Percentiles rank a stretch among this genome's conserved stretches.
Conservation (phyloP, 2,329 filamentous ascomycete genomes). For the Capronia epimyces region DNA sequence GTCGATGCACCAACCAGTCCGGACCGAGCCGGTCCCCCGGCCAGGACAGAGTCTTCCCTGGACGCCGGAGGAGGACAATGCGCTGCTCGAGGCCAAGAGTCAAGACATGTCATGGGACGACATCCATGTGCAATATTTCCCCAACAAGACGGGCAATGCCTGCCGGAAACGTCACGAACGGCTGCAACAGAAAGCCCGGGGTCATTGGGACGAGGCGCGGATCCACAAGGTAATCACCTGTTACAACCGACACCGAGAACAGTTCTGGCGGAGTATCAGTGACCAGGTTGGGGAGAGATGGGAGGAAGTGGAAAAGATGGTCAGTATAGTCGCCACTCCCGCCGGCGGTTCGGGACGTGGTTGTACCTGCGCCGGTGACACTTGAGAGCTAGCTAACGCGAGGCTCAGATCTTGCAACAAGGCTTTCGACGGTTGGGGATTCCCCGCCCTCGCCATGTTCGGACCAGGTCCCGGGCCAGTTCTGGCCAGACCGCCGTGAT, state of each 20-base stretch:
- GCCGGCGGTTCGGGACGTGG: no score
- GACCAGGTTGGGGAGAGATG: slow-evolving; percentile 53
- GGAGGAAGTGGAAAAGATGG: slow-evolving; percentile 74
- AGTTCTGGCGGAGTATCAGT: slow-evolving; percentile 75
- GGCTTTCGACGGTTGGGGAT: slow-evolving; percentile 56
- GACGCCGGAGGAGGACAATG: slow-evolving; percentile 68
- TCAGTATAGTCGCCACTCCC: slow-evolving; percentile 41
- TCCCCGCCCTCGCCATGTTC: slow-evolving; percentile 13
- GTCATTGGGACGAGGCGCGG: slow-evolving; percentile 73
- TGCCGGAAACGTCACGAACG: slow-evolving; percentile 86
- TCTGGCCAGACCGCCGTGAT: slow-evolving; percentile 15
- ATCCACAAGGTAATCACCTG: slow-evolving; percentile 68
- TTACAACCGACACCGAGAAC: slow-evolving; percentile 67
- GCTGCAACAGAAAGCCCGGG: slow-evolving; percentile 65
- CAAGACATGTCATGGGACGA: slow-evolving; percentile 77
- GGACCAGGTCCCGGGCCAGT: slow-evolving; percentile 19
- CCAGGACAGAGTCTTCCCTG: slow-evolving; percentile 55
- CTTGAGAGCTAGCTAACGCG: not conserved
- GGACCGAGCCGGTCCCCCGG: slow-evolving; percentile 7
- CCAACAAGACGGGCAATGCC: slow-evolving; percentile 69
- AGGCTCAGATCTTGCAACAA: slow-evolving; percentile 54
- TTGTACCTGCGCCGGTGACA: not conserved
- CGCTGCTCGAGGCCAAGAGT: slow-evolving; percentile 64
- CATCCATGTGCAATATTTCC: slow-evolving; percentile 71
- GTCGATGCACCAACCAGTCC: not conserved